These are phyloP conservation scores for Macroventuria anomochaeta DNA, from an alignment of 2,329 filamentous ascomycete species.

Conservation along the genomic window DNA sequence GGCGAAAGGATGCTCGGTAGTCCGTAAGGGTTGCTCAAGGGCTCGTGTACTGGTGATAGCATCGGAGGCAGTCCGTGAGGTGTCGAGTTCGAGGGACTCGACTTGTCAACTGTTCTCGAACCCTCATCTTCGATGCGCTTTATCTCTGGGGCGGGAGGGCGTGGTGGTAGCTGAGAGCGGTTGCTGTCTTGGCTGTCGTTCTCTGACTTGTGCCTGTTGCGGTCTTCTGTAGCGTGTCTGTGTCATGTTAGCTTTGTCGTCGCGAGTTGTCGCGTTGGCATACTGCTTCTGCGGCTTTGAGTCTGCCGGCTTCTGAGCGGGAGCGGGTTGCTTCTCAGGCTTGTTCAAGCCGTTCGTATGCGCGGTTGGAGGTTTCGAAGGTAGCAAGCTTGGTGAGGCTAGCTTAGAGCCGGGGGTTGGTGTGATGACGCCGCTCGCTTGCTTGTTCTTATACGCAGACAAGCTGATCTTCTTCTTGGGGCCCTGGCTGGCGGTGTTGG, in stretches of 20 bases:
- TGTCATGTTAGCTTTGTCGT: conserved; percentile 22
- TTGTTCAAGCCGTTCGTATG: conserved; percentile 39
- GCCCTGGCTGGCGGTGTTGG: conserved; percentile 49
- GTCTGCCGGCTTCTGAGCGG: conserved; percentile 21
- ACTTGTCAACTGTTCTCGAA: conserved; percentile 40
- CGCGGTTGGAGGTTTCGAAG: conserved; percentile 28
- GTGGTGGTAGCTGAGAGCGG: conserved; percentile 20
- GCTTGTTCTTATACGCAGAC: conserved; percentile 66
- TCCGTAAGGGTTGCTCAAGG: conserved; percentile 49
- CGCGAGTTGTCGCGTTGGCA: background rate
- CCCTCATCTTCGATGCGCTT: conserved; percentile 51
- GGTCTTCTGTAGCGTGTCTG: conserved; percentile 28
- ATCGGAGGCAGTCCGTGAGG: conserved; percentile 49
- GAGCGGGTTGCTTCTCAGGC: conserved; percentile 24
- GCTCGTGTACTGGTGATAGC: conserved; percentile 51
- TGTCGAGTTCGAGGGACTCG: conserved; percentile 38
- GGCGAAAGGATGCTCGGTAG: conserved; percentile 64
- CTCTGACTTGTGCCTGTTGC: conserved; percentile 24
- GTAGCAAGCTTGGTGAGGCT: conserved; percentile 34
- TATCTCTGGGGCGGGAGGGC: conserved; percentile 14
- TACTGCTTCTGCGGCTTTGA: conserved; percentile 31
- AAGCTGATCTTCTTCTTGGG: conserved; percentile 69
- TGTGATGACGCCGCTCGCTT: conserved; percentile 46
- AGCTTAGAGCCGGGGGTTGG: conserved; percentile 40
- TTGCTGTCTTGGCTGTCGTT: conserved; percentile 24